Evolutionary conservation across 2,329 filamentous ascomycete genomes (phyloP).

Genomic region (Zarea fungicola): DNA sequence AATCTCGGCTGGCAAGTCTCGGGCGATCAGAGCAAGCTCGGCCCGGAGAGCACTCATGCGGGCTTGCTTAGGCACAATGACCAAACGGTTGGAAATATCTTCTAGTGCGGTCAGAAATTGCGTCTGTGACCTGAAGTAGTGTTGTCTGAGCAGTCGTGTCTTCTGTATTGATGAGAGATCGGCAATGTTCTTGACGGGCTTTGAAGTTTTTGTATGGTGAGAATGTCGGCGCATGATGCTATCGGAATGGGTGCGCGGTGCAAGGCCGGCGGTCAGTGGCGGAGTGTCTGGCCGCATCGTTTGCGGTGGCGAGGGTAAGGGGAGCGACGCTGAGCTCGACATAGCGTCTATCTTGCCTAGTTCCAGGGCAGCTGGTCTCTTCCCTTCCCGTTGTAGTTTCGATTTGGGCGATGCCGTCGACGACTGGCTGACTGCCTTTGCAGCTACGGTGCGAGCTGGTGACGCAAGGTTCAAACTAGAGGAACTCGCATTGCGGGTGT

Average conservation of each 20-base stretch:
- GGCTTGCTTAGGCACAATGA: constrained; percentile 75
- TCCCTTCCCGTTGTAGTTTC: constrained; percentile 29
- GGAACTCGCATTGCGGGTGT: constrained; percentile 41
- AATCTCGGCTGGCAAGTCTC: constrained; percentile 76
- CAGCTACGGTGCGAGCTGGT: constrained; percentile 22
- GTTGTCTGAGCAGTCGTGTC: constrained; percentile 66
- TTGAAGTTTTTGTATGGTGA: constrained; percentile 52
- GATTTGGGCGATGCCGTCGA: constrained; percentile 21
- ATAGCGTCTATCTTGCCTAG: constrained; percentile 53
- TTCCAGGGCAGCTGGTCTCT: constrained; percentile 46
- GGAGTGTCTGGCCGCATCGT: constrained; percentile 53
- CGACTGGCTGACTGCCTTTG: constrained; percentile 12
- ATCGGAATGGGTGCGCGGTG: constrained; percentile 39
- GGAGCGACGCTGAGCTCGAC: constrained; percentile 63
- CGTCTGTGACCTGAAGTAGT: constrained; percentile 78
- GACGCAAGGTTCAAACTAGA: constrained; percentile 32
- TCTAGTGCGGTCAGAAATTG: constrained; percentile 76
- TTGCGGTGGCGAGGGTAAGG: constrained; percentile 53
- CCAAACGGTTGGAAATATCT: constrained; percentile 78
- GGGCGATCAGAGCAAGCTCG: constrained; percentile 73
- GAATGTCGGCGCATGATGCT: constrained; percentile 54
- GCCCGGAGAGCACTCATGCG: constrained; percentile 75
- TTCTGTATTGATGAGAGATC: constrained; percentile 63
- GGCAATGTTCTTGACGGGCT: constrained; percentile 52
- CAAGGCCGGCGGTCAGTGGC: constrained; percentile 45